phyloP scores from a whole-genome alignment of 345 rosid species.

The Gossypioides kirkii region DNA sequence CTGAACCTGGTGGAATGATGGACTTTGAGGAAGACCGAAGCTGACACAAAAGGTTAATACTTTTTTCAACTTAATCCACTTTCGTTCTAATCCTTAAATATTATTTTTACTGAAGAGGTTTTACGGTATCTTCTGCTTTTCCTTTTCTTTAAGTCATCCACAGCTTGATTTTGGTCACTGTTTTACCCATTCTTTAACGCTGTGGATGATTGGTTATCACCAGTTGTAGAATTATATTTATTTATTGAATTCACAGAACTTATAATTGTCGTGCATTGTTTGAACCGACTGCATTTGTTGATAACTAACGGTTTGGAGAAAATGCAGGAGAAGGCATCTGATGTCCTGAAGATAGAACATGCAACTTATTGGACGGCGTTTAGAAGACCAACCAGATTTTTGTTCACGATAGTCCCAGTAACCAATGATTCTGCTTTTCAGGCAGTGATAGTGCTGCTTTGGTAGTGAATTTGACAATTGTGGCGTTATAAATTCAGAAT shows the following conservation, averaged over 20 bases:
- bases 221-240: background rate
- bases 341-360: conserved; percentile 34
- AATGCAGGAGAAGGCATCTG: conserved; percentile 77
- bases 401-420: conserved; percentile 22
- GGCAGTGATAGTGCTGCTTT: conserved; percentile 14
- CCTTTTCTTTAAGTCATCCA: background rate
- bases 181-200: background rate
- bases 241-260: background rate
- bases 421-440: conserved; percentile 22
- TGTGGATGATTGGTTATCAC: background rate
- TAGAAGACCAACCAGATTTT: conserved; percentile 26
- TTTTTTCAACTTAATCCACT: background rate
- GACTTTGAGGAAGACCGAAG: conserved; percentile 86
- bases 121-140: background rate
- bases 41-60: conserved; percentile 77
- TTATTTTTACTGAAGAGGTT: background rate
- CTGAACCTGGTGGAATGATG: conserved; percentile 98
- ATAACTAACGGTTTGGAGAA: conserved; percentile 13
- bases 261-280: background rate
- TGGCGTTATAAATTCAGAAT: conserved; percentile 16
- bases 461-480: conserved; percentile 17
- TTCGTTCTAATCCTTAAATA: background rate
- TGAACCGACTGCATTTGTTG: background rate
- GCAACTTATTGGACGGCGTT: conserved; percentile 20
- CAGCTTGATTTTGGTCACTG: background rate